Conservation (phyloP, 305 asterid genomes). For the Solanum hybrid region DNA sequence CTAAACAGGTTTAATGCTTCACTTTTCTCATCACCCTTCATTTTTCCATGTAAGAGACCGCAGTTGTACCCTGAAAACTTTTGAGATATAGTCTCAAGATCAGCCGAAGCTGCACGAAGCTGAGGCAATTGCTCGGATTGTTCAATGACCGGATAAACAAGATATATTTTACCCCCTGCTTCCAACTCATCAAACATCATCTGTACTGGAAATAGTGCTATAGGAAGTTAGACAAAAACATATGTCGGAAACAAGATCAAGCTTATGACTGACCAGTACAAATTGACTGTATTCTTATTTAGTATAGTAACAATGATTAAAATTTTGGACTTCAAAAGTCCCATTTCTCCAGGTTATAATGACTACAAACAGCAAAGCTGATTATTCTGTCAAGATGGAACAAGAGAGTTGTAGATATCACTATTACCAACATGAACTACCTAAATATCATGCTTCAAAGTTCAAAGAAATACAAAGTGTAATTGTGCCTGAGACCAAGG, state of each 20-base stretch:
- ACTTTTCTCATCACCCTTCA: constrained; percentile 72
- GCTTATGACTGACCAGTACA: neutral
- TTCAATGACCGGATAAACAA: constrained; percentile 75
- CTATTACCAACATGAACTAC: neutral
- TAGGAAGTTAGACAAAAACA: neutral
- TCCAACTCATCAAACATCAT: constrained; percentile 73
- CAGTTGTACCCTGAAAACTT: constrained; percentile 54
- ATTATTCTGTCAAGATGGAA: neutral
- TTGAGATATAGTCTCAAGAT: constrained; percentile 47
- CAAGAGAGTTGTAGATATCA: neutral
- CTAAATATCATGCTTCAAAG: neutral
- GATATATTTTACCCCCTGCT: constrained; percentile 71
- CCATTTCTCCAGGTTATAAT: neutral
- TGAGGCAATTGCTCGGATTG: constrained; percentile 88
- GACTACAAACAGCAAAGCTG: neutral
- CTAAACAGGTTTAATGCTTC: constrained; percentile 70
- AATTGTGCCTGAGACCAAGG: neutral
- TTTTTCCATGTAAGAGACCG: constrained; percentile 77
- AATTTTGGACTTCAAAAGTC: neutral
- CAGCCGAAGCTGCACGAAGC: constrained; percentile 83
- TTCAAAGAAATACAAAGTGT: neutral
- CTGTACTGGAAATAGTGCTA: constrained; percentile 27
- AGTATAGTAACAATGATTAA: neutral
- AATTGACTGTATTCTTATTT: neutral
- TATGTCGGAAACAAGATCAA: neutral